A percentile compares a stretch with the other conserved stretches of the same genome.
These are phyloP conservation scores for Botrytis elliptica DNA, from an alignment of 2,329 filamentous ascomycete species.

Conservation along the genomic window DNA sequence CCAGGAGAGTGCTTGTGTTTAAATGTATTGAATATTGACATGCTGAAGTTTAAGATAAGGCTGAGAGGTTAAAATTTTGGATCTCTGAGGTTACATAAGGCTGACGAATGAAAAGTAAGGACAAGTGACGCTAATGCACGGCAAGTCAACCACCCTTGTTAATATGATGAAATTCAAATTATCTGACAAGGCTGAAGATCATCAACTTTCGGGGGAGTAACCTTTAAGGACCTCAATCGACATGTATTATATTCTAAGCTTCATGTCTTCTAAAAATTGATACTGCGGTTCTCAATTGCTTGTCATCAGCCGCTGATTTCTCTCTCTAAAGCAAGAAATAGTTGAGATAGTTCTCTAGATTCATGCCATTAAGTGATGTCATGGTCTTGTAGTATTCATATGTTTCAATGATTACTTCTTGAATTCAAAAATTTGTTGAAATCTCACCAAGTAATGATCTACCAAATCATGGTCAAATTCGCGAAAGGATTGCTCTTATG, in stretches of 20 bases:
- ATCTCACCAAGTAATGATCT: background rate
- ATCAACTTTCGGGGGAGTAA: background rate
- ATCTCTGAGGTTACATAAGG: conserved; percentile 21
- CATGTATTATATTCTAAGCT: background rate
- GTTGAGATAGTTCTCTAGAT: background rate
- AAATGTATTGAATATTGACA: conserved; percentile 27
- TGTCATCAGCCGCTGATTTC: background rate
- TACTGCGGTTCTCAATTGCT: background rate
- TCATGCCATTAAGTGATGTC: background rate
- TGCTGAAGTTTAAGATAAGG: conserved; percentile 31
- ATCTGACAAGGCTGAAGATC: background rate
- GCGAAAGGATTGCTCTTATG: background rate
- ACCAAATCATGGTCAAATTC: background rate
- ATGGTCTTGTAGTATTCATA: background rate
- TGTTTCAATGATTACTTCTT: background rate
- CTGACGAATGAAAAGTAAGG: background rate
- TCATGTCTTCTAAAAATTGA: background rate
- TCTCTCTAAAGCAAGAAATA: background rate
- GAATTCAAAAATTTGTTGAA: background rate
- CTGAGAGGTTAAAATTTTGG: conserved; percentile 29
- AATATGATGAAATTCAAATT: background rate
- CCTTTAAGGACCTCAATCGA: background rate
- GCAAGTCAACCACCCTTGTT: background rate
- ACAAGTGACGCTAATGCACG: background rate
- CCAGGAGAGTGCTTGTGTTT: background rate